phyloP scores from a whole-genome alignment of 1,284 basidiomycete species.

The Ustilago bromivora region DNA sequence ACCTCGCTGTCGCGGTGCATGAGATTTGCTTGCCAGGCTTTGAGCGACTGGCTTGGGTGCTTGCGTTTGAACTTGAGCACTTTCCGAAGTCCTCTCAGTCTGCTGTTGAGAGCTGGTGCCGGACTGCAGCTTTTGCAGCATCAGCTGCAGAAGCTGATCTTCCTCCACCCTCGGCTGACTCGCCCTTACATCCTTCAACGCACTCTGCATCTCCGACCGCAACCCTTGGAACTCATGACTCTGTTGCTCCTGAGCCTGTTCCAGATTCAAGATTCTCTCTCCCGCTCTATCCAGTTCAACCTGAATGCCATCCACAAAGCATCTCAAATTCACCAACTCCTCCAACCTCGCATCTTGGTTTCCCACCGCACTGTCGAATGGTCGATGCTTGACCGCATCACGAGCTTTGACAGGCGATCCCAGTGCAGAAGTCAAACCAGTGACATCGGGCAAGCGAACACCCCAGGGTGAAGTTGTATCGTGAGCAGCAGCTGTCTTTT shows the following conservation, averaged over 20 bases:
- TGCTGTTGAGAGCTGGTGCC: constrained; percentile 2
- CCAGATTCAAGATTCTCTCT: constrained; percentile 49
- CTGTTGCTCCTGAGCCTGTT: constrained; percentile 51
- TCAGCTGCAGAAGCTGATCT: constrained; percentile 31
- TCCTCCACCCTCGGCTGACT: constrained; percentile 13
- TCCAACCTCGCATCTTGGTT: constrained; percentile 45
- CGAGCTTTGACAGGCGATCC: constrained; percentile 51
- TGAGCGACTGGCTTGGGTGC: background rate
- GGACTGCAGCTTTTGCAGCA: constrained; percentile 28
- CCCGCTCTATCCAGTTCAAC: constrained; percentile 50
- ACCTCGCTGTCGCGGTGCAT: constrained; percentile 9
- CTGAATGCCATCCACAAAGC: constrained; percentile 54
- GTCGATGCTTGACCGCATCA: constrained; percentile 43
- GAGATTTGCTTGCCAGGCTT: background rate
- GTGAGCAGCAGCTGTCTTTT: constrained; percentile 11
- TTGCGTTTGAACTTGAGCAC: background rate
- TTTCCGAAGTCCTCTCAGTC: background rate
- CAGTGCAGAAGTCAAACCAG: constrained; percentile 54
- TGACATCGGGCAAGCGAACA: constrained; percentile 52
- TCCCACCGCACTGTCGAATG: constrained; percentile 42
- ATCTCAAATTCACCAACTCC: constrained; percentile 48
- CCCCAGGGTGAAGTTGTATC: constrained; percentile 33
- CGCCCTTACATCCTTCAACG: constrained; percentile 33
- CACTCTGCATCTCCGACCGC: constrained; percentile 41
- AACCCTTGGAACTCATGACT: constrained; percentile 47